These are phyloP conservation scores for Dictyostelium firmibasis DNA, from an alignment of 78 protist species.

Conservation along the genomic window DNA sequence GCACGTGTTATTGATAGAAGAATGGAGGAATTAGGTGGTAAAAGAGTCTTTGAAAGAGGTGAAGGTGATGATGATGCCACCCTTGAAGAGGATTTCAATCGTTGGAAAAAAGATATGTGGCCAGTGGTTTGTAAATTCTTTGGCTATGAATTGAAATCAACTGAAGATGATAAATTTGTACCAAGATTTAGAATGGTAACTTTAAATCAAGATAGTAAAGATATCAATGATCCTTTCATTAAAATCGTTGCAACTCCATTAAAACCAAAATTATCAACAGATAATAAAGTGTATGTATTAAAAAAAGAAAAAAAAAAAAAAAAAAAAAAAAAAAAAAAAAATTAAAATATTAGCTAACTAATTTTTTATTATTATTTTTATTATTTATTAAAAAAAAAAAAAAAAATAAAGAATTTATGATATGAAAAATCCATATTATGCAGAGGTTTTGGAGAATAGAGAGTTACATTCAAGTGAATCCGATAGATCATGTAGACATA, in stretches of 20 bases:
- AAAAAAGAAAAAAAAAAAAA: not conserved
- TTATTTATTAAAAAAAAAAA: not conserved
- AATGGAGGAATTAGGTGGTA: constrained; percentile 89
- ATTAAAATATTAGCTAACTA: not conserved
- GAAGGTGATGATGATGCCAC: constrained; percentile 94
- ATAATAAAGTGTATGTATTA: constrained; percentile 24
- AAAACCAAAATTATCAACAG: constrained; percentile 45
- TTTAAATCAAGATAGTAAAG: constrained; percentile 5
- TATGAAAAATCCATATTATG: constrained; percentile 84
- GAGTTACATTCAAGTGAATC: constrained; percentile 80
- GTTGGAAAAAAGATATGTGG: constrained; percentile 89
- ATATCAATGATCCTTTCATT: constrained; percentile 14
- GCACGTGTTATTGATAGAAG: constrained; percentile 81
- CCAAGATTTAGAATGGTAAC: constrained; percentile 70
- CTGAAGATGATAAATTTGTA: constrained; percentile 45
- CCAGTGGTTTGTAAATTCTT: constrained; percentile 51
- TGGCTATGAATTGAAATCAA: constrained; percentile 41
- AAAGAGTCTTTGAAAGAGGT: constrained; percentile 79
- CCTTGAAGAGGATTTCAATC: constrained; percentile 91
- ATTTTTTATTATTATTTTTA: not conserved
- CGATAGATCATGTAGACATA: constrained; percentile 73
- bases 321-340: not conserved
- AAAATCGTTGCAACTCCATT: constrained; percentile 8
- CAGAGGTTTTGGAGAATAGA: constrained; percentile 71
- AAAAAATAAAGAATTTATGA: constrained; percentile 45